Evolutionary conservation across 2,329 filamentous ascomycete species (phyloP), one percentile per base, ranked within the genome.

Genomic region (Xenosphaeropsis pyriputrescens): DNA sequence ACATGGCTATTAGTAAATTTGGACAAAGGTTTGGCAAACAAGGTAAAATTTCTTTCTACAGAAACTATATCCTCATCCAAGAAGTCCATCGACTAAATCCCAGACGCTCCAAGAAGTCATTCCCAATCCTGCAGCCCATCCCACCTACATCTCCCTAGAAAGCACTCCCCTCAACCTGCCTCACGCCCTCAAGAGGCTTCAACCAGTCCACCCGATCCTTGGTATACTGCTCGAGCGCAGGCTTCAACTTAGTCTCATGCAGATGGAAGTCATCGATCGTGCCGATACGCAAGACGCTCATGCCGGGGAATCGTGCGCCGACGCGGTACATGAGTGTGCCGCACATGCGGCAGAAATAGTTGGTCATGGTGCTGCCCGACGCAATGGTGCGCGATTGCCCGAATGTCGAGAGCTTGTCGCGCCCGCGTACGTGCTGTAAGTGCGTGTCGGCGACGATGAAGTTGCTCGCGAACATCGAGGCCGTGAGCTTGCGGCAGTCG

Each of bases 401-500:
- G 40, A 56, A 76, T 1, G 48, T 44, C 14, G 51, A 68, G 11
- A 77, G 58, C 18, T 63, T 65, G 1, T 70, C 64, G 4, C 56
- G 53, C 7, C 73, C 72, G 11, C 71, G 67, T 0, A 69, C 8
- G 45, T 72, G 64, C 34, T 50, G 61, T 0, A 75, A 45, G 40
- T 64, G 41, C 0, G 50, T 47, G 48, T 72, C 60, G 9, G 48
- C 43, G 31, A 75, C 52, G 41, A 61, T 60, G 48, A 78, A 73
- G 55, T 72, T 75, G 38, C 69, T 67, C 2, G 70, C 66, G 54
- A 73, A 75, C 67, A 75, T 73, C 0, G 71, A 73, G 0, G 72
- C 70, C 0, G 70, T 76, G 42, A 79, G 60, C 47, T 79, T 79
- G 47, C 60, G 70, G 54, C 72, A 78, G 54, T 79, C 72, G 26